Conservation (phyloP, 2,329 filamentous ascomycete species). For the Calonectria leucothoes region DNA sequence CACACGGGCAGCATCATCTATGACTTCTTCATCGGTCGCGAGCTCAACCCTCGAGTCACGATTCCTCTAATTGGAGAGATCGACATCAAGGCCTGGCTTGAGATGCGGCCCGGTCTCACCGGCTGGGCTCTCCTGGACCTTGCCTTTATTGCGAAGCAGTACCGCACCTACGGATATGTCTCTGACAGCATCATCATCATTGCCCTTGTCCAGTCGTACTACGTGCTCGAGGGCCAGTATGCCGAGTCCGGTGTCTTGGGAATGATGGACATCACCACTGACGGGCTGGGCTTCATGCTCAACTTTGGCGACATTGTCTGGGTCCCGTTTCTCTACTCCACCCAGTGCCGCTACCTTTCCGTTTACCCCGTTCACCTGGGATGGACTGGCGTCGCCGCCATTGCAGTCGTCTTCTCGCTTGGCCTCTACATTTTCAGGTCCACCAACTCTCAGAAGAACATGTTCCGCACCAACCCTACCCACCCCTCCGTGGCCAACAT, state of each 20-base stretch:
- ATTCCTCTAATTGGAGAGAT: conserved; percentile 83
- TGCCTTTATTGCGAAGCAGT: conserved; percentile 86
- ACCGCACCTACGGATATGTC: conserved; percentile 81
- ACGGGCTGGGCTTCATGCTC: conserved; percentile 94
- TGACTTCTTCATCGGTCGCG: conserved; percentile 96
- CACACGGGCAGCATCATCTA: conserved; percentile 86
- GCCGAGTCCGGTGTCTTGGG: conserved; percentile 88
- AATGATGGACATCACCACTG: conserved; percentile 90
- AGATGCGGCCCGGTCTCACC: conserved; percentile 87
- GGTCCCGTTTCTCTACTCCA: conserved; percentile 88
- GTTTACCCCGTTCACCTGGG: conserved; percentile 83
- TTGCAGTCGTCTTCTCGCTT: conserved; percentile 72
- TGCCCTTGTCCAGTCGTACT: conserved; percentile 79
- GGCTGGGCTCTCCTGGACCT: conserved; percentile 87
- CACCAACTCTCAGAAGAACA: conserved; percentile 91
- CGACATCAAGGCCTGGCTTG: conserved; percentile 89
- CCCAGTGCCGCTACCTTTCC: conserved; percentile 85
- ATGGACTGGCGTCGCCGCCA: conserved; percentile 68
- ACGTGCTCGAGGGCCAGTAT: conserved; percentile 84
- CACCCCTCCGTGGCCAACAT: conserved; percentile 82
- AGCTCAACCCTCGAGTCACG: conserved; percentile 86
- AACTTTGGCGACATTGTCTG: conserved; percentile 90
- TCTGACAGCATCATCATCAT: conserved; percentile 87
- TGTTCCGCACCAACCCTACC: conserved; percentile 87
- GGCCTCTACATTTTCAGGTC: conserved; percentile 90